Conservation (phyloP, 2,329 filamentous ascomycete species). For the Phialocephala sp. region DNA sequence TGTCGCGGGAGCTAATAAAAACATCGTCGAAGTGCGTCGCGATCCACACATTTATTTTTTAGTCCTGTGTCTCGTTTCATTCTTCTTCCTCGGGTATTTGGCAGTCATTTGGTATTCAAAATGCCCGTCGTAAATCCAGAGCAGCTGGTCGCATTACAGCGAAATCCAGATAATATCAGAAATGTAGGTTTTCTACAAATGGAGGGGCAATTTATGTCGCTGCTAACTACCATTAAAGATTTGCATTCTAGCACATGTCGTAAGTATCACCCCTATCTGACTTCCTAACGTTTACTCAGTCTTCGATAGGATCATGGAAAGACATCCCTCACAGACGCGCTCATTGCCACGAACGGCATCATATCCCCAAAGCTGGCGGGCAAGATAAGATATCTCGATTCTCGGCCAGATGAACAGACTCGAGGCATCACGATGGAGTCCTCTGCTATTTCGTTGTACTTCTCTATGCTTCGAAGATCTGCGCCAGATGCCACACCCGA, state of each 20-base stretch:
- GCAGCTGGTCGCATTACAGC: slow-evolving; percentile 88
- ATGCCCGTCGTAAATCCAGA: slow-evolving; percentile 95
- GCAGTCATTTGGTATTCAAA: slow-evolving; percentile 12
- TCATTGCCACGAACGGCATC: slow-evolving; percentile 98
- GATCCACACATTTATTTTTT: not conserved
- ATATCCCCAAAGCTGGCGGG: slow-evolving; percentile 97
- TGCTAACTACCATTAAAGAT: slow-evolving; percentile 61
- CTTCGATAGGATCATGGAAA: slow-evolving; percentile 86
- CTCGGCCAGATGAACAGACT: slow-evolving; percentile 91
- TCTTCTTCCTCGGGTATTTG: not conserved
- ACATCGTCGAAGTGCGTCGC: not conserved
- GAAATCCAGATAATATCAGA: slow-evolving; percentile 84
- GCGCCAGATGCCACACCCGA: slow-evolving; percentile 71
- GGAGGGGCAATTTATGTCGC: slow-evolving; percentile 31
- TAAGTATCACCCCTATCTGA: slow-evolving; percentile 49
- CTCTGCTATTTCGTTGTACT: slow-evolving; percentile 94
- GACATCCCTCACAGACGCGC: slow-evolving; percentile 92
- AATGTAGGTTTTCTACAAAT: slow-evolving; percentile 69
- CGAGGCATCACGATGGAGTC: slow-evolving; percentile 99
- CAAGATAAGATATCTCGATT: slow-evolving; percentile 98
- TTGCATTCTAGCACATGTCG: slow-evolving; percentile 92
- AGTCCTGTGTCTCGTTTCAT: not conserved
- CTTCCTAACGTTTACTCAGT: slow-evolving; percentile 18
- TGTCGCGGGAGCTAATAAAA: not conserved
- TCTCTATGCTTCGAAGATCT: slow-evolving; percentile 83